phyloP scores from a whole-genome alignment of 805 yeast genomes.

The Cyberlindnera mississippiensis region DNA sequence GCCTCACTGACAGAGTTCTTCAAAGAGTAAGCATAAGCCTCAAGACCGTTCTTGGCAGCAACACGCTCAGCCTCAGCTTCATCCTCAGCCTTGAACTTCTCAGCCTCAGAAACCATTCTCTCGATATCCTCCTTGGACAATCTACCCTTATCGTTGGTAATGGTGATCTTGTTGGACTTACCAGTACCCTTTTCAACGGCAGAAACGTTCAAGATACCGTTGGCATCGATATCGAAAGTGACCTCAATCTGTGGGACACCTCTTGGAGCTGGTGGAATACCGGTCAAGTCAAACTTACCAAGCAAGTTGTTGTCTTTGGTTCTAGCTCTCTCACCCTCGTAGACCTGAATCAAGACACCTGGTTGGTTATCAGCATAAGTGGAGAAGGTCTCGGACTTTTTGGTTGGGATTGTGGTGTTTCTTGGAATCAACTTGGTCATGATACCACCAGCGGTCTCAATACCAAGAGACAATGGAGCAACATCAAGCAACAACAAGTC shows the following conservation, averaged over 20 bases:
- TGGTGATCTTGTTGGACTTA: conserved; percentile 93
- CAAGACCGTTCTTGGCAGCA: conserved; percentile 92
- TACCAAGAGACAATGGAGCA: conserved; percentile 75
- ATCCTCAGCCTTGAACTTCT: conserved; percentile 95
- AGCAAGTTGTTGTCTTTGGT: conserved; percentile 86
- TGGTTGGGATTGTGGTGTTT: conserved; percentile 72
- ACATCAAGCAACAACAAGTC: conserved; percentile 78
- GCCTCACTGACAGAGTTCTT: conserved; percentile 78
- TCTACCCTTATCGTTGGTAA: conserved; percentile 98
- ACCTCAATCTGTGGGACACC: conserved; percentile 99
- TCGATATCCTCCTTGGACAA: conserved; percentile 96
- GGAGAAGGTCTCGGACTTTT: conserved; percentile 67
- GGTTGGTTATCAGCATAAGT: conserved; percentile 88
- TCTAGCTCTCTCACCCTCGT: conserved; percentile 88
- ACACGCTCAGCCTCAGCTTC: conserved; percentile 92
- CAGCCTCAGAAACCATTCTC: conserved; percentile 97
- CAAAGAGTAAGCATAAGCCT: conserved; percentile 92
- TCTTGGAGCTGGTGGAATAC: conserved; percentile 98
- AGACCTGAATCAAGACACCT: conserved; percentile 74
- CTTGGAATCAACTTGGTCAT: conserved; percentile 74
- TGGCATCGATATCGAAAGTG: conserved; percentile 94
- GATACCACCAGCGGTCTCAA: conserved; percentile 79
- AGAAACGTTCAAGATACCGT: conserved; percentile 95
- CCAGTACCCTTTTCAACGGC: conserved; percentile 99
- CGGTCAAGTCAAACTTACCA: conserved; percentile 95